phyloP scores from a whole-genome alignment of 2,329 filamentous ascomycete species.

The Periconia digitata region DNA sequence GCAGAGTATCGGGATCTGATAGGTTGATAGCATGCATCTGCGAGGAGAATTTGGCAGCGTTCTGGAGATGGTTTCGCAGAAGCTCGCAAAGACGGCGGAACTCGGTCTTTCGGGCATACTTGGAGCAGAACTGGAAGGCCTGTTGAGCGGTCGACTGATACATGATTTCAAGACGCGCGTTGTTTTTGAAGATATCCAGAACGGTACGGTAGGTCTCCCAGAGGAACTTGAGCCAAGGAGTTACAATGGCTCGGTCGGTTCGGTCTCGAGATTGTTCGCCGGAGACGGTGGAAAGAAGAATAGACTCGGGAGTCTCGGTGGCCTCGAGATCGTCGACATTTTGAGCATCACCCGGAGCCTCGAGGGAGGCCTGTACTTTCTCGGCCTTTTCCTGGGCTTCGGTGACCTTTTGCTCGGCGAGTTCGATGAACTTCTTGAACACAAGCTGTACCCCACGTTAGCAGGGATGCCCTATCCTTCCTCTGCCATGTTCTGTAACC shows the following conservation, averaged over 20 bases:
- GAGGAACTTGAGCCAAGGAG: conserved; percentile 98
- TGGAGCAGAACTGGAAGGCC: conserved; percentile 97
- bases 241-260: conserved; percentile 96
- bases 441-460: conserved; percentile 59
- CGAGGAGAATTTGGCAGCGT: conserved; percentile 96
- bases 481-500: conserved; percentile 10
- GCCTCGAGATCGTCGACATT: conserved; percentile 95
- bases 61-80: conserved; percentile 97
- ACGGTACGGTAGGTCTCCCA: conserved; percentile 99
- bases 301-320: conserved; percentile 95
- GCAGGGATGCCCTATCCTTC: neutral
- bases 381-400: conserved; percentile 95
- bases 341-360: conserved; percentile 69
- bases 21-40: conserved; percentile 99
- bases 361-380: conserved; percentile 85
- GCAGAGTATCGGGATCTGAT: conserved; percentile 93
- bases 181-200: conserved; percentile 98
- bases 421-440: conserved; percentile 95
- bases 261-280: conserved; percentile 97
- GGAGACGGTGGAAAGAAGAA: conserved; percentile 94
- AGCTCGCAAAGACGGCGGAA: conserved; percentile 98
- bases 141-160: conserved; percentile 98
- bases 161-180: conserved; percentile 93
- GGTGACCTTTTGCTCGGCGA: conserved; percentile 94
- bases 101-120: conserved; percentile 98